Base-by-base conservation (phyloP, 306 rosid genomes). In the Inga laurina region DNA sequence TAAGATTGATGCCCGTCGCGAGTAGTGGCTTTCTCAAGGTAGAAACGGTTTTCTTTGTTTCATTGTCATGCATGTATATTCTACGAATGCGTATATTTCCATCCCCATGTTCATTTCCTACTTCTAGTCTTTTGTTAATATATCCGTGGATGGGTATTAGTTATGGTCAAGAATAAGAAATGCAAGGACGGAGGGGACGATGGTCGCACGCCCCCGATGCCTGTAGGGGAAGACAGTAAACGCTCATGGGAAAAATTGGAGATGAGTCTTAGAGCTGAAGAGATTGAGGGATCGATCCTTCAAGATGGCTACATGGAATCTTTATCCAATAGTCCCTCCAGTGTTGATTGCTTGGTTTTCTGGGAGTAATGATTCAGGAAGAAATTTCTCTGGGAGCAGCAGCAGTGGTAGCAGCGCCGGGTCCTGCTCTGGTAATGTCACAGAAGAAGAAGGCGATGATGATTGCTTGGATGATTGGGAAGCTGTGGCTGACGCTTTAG, bases 391-490 rank as follows among this genome's bases (percentile, higher is more conserved):
- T 27, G 97, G 91, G 3, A 86, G 92, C 13, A 87, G 91, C 77
- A 88, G 93, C 16, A 75, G 93, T 18, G 74, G 93, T n/a, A 81
- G 92, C 46, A 83, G 93, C 78, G 93, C 90, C 14, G 97, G 92
- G 16, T 92, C 90, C 82, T 94, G 89, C 82, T 96, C 99, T 1
- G 99, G 99, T 43, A 92, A 91, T 86, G 79, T 92, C 65, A 90
- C 97, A 7, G 93, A 74, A 7, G 92, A 79, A 37, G 91, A 85
- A 9, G 91, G 81, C 2, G 98, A 91, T 82, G 98, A 92, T 85
- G 99, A 82, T 7, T 90, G 97, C 83, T 88, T 96, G 89, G 99
- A 96, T 86, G 99, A 96, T 86, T 96, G 99, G 99, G 99, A 96
- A 91, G 97, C 97, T 48, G 69, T 96, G 91, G 99, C 99, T 3